phyloP scores from a whole-genome alignment of 345 rosid genomes.

The Gynandropsis gynandra region DNA sequence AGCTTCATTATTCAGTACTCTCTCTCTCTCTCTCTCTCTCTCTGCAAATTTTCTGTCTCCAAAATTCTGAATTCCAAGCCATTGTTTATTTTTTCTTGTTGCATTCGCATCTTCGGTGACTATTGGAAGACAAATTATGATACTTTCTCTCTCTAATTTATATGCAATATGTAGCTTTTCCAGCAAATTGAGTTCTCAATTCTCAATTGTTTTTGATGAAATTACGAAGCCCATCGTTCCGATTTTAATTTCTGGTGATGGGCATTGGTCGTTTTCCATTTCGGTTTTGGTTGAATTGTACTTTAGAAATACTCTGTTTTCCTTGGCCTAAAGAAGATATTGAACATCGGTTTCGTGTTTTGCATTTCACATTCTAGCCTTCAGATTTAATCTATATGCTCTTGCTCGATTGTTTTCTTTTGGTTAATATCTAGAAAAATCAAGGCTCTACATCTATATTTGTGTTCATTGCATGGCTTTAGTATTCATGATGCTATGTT shows the following conservation, averaged over 20 bases:
- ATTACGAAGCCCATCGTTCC: slow-evolving; percentile 13
- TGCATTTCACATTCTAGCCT: too few relatives aligned
- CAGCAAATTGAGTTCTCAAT: not conserved
- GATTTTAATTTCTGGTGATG: slow-evolving; percentile 15
- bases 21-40: slow-evolving; percentile 8
- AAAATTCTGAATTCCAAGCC: not conserved
- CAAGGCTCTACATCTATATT: too few relatives aligned
- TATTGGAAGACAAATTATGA: slow-evolving; percentile 11
- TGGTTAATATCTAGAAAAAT: too few relatives aligned
- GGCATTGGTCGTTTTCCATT: slow-evolving; percentile 11
- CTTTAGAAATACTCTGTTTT: not conserved
- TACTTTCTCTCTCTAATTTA: not conserved
- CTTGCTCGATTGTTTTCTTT: too few relatives aligned
- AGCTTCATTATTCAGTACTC: slow-evolving; percentile 24
- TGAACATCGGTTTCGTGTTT: too few relatives aligned
- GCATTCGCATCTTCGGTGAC: slow-evolving; percentile 3
- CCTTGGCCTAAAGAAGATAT: too few relatives aligned
- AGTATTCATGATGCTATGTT: too few relatives aligned
- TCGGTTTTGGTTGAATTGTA: not conserved
- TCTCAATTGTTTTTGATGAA: not conserved
- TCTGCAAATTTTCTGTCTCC: slow-evolving; percentile 4
- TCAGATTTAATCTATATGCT: too few relatives aligned
- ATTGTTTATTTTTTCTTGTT: slow-evolving; percentile 4
- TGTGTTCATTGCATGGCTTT: too few relatives aligned
- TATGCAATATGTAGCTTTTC: slow-evolving; percentile 8